Evolutionary conservation across 371 early-diverging fungal genomes (phyloP).

Genomic region (Rhizomucor pusillus): DNA sequence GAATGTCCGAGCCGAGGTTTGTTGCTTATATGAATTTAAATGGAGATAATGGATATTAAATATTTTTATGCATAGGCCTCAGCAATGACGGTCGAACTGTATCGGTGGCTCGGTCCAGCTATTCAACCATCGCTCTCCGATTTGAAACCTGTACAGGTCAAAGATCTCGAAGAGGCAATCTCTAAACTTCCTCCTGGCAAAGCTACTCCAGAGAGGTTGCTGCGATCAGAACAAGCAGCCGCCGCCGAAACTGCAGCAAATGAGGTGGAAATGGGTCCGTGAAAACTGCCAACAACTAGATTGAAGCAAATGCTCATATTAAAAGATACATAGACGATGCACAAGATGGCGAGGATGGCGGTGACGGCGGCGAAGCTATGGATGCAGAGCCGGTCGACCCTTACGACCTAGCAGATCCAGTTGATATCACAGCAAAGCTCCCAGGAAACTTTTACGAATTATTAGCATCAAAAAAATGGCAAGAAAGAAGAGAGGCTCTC

Average conservation of each 20-base stretch:
- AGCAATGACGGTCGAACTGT: conserved; percentile 73
- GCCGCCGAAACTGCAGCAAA: conserved; percentile 49
- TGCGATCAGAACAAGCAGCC: conserved; percentile 74
- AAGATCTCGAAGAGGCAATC: conserved; percentile 87
- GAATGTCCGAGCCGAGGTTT: conserved; percentile 85
- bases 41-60: conserved; percentile 3
- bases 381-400: conserved; percentile 65
- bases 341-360: conserved; percentile 32
- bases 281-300: not conserved
- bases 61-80: conserved; percentile 39
- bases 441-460: conserved; percentile 76
- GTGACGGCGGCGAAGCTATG: conserved; percentile 37
- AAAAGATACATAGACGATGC: conserved; percentile 4
- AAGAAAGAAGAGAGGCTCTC: conserved; percentile 91
- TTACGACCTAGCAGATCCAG: conserved; percentile 86
- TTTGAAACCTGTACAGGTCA: conserved; percentile 85
- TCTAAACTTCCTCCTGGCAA: conserved; percentile 65
- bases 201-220: conserved; percentile 67
- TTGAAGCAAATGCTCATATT: conserved; percentile 4
- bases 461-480: conserved; percentile 89
- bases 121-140: conserved; percentile 63
- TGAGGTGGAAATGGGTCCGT: conserved; percentile 26
- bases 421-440: conserved; percentile 84
- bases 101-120: conserved; percentile 80
- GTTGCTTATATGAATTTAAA: conserved; percentile 17